Evolutionary conservation across 805 yeast species (phyloP), one percentile per base, ranked within the genome.

Genomic region (Starmera caribaea): DNA sequence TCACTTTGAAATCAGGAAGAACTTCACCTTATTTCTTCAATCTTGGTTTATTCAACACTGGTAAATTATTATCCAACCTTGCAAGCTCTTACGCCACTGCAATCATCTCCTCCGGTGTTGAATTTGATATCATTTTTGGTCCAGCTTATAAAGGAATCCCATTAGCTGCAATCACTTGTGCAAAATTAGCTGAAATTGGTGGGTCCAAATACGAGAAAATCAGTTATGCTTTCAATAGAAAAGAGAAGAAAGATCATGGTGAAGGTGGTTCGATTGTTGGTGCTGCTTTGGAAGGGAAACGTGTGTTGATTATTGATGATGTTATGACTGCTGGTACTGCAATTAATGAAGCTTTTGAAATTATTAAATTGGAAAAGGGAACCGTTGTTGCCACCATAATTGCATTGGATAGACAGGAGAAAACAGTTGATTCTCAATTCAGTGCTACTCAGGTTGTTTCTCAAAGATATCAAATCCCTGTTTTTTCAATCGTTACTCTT

Each of bases 261-360:
- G 98, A 90, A 66, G 98, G 97, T 49, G 98, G 98, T 12, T 74
- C 75, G 41, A 84, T 90, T 51, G 97, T 92, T 33, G 98, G 98
- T 30, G 77, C 83, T 35, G 62, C 76, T 6, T 72, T 90, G 51
- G 71, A 72, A 44, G 83, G 74, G 37, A 82, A 89, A 61, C 72
- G 72, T 44, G 76, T 90, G 17, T 66, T 92, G 53, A 85, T 92
- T 53, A 87, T 90, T 45, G 98, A 92, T 61, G 98, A 90, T 55
- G 97, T 92, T 34, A 89, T 90, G 80, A 90, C 97, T 44, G 97
- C 97, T 1, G 98, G 98, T 32, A 92, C 97, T 43, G 97, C 98
- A 37, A 88, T 89, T 58, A 83, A 83, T 52, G 97, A 92, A 65
- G 97, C 97, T 0, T 83, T 85, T 53, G 76, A 72, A 37, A 82